Base-by-base conservation (phyloP, 1,139 yeast genomes). In the Debaryomyces sp. region DNA sequence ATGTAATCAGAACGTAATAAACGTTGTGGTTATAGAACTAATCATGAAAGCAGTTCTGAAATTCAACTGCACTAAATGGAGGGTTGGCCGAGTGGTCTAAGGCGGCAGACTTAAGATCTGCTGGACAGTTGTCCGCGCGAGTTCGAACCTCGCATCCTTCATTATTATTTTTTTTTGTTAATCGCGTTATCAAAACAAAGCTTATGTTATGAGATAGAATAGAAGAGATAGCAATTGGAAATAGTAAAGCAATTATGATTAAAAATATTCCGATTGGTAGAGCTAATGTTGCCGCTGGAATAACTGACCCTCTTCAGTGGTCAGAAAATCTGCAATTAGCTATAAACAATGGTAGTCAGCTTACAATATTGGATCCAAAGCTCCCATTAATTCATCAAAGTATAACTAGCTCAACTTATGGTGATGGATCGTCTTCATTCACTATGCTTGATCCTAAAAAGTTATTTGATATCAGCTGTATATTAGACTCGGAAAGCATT, bases 121-220 rank as follows among this genome's bases (percentile, higher is more conserved):
- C 70, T 74, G 79, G 78, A 73, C 76, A 58, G 61, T 65, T 69
- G 82, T 80, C 85, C 87, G 87, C 86, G 87, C 86, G 87, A 81
- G 87, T 82, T 82, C 87, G 87, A 82, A 81, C 85, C 87, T 81
- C 87, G 86, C 87, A 80, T 78, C 86, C 86, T 81, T 81, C 87
- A 82, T 62, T 69, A 69, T 66, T 66, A 73, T 73, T 75, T 73
- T 73, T 75, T 66, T 55, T 44, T 35, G 41, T 44, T 35, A 26
- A 21, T 6, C 41, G 40, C 33, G 41, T 43, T 36, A 37, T 23
- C 41, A 24, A 37, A 37, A 37, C 41, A 37, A 23, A 37, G 38
- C 7, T 35, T 12, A 12, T 18, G 13, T 21, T 35, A 21, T 35
- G 26, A 32, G 35, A 18, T 35, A 12, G 13, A 37, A 12, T 13